Conservation (phyloP, 2,329 filamentous ascomycete genomes). For the Tolypocladium capitatum region DNA sequence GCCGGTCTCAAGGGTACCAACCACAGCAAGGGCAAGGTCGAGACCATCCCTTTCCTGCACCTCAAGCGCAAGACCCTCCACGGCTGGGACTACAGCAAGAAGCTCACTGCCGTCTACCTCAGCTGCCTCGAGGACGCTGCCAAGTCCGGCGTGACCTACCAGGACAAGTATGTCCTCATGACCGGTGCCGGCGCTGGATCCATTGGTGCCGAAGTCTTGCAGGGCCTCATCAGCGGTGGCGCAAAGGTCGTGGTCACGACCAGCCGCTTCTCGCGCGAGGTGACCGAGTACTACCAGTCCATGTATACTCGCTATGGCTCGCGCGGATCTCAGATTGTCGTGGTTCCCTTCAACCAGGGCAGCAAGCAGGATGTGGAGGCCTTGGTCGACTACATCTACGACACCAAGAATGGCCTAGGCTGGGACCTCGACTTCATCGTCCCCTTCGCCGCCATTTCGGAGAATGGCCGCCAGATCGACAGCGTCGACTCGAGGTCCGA, state of each 20-base stretch:
- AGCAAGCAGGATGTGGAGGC: slow-evolving; percentile 97
- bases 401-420: slow-evolving; percentile 86
- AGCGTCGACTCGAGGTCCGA: slow-evolving; percentile 95
- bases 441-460: slow-evolving; percentile 93
- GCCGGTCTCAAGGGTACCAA: slow-evolving; percentile 35
- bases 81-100: slow-evolving; percentile 99
- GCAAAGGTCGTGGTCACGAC: slow-evolving; percentile 96
- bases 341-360: slow-evolving; percentile 97
- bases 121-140: slow-evolving; percentile 86
- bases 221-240: slow-evolving; percentile 90
- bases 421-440: slow-evolving; percentile 97
- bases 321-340: slow-evolving; percentile 88
- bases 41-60: slow-evolving; percentile 96
- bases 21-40: slow-evolving; percentile 73
- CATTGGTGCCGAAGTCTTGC: slow-evolving; percentile 91
- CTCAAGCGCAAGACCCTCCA: slow-evolving; percentile 87
- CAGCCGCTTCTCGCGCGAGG: slow-evolving; percentile 88
- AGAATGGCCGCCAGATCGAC: slow-evolving; percentile 96
- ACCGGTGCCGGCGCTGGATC: slow-evolving; percentile 95
- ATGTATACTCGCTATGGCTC: slow-evolving; percentile 95
- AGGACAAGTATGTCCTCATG: slow-evolving; percentile 94
- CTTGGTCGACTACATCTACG: slow-evolving; percentile 90
- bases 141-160: slow-evolving; percentile 75
- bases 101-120: slow-evolving; percentile 84
- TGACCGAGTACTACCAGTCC: slow-evolving; percentile 97